Conservation (phyloP, 352 stramenopile species). For the Phytopythium vexans region DNA sequence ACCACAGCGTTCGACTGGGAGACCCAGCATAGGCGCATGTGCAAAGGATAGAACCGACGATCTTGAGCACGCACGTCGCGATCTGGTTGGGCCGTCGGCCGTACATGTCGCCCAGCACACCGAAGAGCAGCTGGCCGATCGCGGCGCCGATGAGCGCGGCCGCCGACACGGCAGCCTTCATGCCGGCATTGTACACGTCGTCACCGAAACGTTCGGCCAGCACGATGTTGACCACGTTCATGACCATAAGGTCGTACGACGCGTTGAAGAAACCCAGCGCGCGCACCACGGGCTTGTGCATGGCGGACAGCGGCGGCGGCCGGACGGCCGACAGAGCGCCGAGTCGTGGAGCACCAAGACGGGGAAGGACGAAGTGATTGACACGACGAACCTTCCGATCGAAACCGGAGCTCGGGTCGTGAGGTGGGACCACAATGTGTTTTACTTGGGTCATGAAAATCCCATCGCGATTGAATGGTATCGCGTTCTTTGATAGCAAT, state of each 20-base stretch:
- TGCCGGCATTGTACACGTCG: constrained; percentile 26
- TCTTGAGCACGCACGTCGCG: constrained; percentile 29
- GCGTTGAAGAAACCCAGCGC: constrained; percentile 48
- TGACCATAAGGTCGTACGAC: constrained; percentile 47
- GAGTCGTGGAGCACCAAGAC: too few relatives aligned
- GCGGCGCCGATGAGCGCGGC: constrained; percentile 33
- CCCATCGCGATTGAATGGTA: too few relatives aligned
- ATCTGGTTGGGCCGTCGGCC: constrained; percentile 41
- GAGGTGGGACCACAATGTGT: too few relatives aligned
- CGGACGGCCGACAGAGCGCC: background rate
- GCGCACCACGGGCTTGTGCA: constrained; percentile 39
- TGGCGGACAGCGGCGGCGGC: constrained; percentile 1
- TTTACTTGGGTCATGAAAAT: too few relatives aligned
- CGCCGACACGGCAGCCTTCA: constrained; percentile 35
- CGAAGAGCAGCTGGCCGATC: constrained; percentile 39
- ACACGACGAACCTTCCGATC: too few relatives aligned
- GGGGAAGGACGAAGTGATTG: too few relatives aligned
- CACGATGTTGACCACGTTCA: constrained; percentile 49
- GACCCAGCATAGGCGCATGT: constrained; percentile 25
- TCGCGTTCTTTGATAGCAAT: too few relatives aligned
- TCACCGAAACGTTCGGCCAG: constrained; percentile 35
- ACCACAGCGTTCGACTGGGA: constrained; percentile 28
- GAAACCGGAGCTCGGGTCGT: too few relatives aligned
- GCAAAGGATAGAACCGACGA: constrained; percentile 32
- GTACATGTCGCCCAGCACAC: constrained; percentile 35